A percentile compares a stretch with the other conserved stretches of the same genome.
These are phyloP conservation scores for Lactifluus pinguis DNA, from an alignment of 768 basidiomycete genomes.

Conservation along the genomic window DNA sequence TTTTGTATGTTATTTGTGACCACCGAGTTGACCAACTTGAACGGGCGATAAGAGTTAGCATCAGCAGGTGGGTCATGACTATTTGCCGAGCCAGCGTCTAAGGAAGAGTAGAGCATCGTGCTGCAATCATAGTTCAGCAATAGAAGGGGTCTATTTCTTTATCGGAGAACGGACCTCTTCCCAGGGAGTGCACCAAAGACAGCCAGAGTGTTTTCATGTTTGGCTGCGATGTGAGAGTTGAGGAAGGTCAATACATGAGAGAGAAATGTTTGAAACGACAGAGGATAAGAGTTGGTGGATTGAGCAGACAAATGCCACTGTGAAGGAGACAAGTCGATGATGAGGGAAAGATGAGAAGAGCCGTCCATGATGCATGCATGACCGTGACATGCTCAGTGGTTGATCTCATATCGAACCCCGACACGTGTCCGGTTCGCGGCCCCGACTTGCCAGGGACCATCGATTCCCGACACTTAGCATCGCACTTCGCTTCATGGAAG, in stretches of 20 bases:
- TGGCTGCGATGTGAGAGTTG: slow-evolving; percentile 85
- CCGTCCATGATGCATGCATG: slow-evolving; percentile 31
- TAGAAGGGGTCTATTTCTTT: neutral
- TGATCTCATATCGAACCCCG: neutral
- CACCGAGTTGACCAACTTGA: slow-evolving; percentile 64
- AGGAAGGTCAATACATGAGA: slow-evolving; percentile 83
- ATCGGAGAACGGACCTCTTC: slow-evolving; percentile 50
- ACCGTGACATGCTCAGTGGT: too few relatives aligned
- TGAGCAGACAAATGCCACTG: slow-evolving; percentile 75
- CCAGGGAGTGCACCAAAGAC: slow-evolving; percentile 85
- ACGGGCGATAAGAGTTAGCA: slow-evolving; percentile 78
- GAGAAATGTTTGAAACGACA: slow-evolving; percentile 66
- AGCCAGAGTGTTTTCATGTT: slow-evolving; percentile 87
- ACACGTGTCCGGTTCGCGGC: slow-evolving; percentile 3
- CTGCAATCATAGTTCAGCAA: slow-evolving; percentile 31
- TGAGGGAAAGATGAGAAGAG: slow-evolving; percentile 65
- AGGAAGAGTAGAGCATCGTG: slow-evolving; percentile 68
- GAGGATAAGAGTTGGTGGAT: slow-evolving; percentile 37
- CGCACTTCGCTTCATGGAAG: neutral
- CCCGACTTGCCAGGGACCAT: neutral
- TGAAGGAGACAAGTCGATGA: slow-evolving; percentile 76
- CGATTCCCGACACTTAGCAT: neutral
- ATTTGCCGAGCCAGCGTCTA: slow-evolving; percentile 36
- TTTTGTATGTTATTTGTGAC: slow-evolving; percentile 52
- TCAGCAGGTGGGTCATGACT: slow-evolving; percentile 36